Evolutionary conservation across 371 early-diverging fungal species (phyloP), one percentile per base, ranked within the genome.

Genomic region (Mucor racemosus): DNA sequence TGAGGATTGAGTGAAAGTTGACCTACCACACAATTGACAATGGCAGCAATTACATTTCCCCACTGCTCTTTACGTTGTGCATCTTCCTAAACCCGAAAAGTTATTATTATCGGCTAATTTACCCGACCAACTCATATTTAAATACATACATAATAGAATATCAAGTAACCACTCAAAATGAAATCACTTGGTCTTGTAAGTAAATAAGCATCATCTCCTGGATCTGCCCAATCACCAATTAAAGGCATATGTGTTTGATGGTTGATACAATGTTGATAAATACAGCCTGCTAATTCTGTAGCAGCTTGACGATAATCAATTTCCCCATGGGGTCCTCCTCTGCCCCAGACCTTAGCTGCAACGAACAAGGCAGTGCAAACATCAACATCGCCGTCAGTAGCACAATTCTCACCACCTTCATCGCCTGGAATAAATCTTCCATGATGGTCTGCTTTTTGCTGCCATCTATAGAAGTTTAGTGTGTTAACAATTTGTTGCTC

Each of bases 311-410:
- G 72, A 60, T 88, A 88, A 55, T 86, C 84, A 55, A 78, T 66
- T 61, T 79, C 80, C 1, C 78, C 78, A 10, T 83, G 68, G 17
- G 79, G 74, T 7, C 86, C 86, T 41, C 85, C 82, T 44, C 78
- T 83, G 31, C 81, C 80, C 88, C 88, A 88, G 21, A 84, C 71
- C 26, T 76, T 74, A 10, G 84, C 78, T 1, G 88, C 88, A 48
- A 86, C 72, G 60, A 88, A 88, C 31, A 88, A 67, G 4, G 88
- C 80, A 15, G 88, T 86, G 11, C 82, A 81, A 59, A 88, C 74
- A 67, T 88, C 88, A 19, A 86, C 83, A 58, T 87, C 88, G 5
- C 88, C 88, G 19, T 88, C 88, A 0, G 87, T 86, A 4, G 87
- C 86, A 73, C 85, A 85, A 50, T 78, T 72, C 15, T 81, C 74